Base-by-base conservation (phyloP, 805 yeast genomes). In the Kregervanrija delftensis region DNA sequence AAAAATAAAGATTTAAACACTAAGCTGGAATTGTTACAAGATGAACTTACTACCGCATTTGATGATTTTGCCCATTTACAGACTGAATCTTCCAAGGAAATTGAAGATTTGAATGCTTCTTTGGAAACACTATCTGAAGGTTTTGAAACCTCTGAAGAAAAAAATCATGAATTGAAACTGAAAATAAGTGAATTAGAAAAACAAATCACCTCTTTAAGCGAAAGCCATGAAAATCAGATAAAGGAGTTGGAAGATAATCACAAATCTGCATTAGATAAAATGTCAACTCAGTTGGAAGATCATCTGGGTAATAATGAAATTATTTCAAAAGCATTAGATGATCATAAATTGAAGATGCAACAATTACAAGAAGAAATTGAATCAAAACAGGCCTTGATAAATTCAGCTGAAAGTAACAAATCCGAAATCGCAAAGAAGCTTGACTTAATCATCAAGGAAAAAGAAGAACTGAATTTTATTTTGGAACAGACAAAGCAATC, bases 51-150 rank as follows among this genome's bases (percentile, higher is more conserved):
- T 15, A 43, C 50, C 8, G 49, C 56, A 3, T 51, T 45, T 32
- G 56, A 57, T 15, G 52, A 50, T 15, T 52, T 53, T 34, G 46
- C 54, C 12, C 33, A 39, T 3, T 33, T 58, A 8, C 57, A 58
- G 41, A 49, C 49, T 8, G 56, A 57, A 36, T 42, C 57, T 3
- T 17, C 49, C 4, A 51, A 47, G 11, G 57, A 59, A 22, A 38
- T 50, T 15, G 49, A 53, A 3, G 49, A 50, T 1, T 56, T 77
- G 13, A 76, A 76, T 1, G 48, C 54, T 4, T 59, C 59, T 31
- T 49, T 66, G 15, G 61, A 55, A 32, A 50, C 51, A 11, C 47
- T 63, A 37, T 57, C 60, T n/a, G 49, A 44, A 12, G 46, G 47
- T 16, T 31, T 49, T 17, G 51, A 46, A 11, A 15, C 35, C 1